phyloP scores from a whole-genome alignment of 768 basidiomycete species.

The Leucocoprinus sp. region DNA sequence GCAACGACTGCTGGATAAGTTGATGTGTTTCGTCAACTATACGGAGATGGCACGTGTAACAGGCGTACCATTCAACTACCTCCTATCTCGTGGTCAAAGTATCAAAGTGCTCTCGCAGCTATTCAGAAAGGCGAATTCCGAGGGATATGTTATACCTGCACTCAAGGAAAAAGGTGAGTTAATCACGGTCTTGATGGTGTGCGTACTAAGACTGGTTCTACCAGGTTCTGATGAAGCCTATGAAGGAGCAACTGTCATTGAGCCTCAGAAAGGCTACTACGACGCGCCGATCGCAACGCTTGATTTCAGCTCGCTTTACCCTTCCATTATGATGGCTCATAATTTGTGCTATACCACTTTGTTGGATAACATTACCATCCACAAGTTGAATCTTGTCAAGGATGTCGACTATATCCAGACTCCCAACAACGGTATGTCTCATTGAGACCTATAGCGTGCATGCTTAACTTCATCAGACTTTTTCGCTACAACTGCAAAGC shows the following conservation, averaged over 20 bases:
- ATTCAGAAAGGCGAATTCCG: constrained; percentile 85
- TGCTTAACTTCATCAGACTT: constrained; percentile 47
- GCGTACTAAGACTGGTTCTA: constrained; percentile 1
- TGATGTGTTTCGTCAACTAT: constrained; percentile 99
- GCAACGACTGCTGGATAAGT: constrained; percentile 90
- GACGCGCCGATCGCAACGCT: constrained; percentile 95
- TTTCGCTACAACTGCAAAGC: constrained; percentile 62
- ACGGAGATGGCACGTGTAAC: constrained; percentile 99
- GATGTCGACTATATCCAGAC: constrained; percentile 91
- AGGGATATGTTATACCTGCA: constrained; percentile 84
- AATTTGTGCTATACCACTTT: constrained; percentile 97
- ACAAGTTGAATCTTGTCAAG: constrained; percentile 68
- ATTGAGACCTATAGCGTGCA: not conserved
- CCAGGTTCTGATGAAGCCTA: constrained; percentile 91
- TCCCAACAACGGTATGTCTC: constrained; percentile 78
- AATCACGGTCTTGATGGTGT: not conserved
- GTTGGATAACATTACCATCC: constrained; percentile 72
- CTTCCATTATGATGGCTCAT: constrained; percentile 99
- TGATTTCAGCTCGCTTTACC: constrained; percentile 97
- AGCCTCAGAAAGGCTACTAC: constrained; percentile 93
- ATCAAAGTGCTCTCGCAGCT: constrained; percentile 98
- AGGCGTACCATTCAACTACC: constrained; percentile 97
- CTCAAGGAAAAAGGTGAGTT: constrained; percentile 72
- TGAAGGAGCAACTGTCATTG: constrained; percentile 98
- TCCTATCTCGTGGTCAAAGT: constrained; percentile 90